Base-by-base conservation (phyloP, 1,284 basidiomycete genomes). In the Porogramme epimiltina region DNA sequence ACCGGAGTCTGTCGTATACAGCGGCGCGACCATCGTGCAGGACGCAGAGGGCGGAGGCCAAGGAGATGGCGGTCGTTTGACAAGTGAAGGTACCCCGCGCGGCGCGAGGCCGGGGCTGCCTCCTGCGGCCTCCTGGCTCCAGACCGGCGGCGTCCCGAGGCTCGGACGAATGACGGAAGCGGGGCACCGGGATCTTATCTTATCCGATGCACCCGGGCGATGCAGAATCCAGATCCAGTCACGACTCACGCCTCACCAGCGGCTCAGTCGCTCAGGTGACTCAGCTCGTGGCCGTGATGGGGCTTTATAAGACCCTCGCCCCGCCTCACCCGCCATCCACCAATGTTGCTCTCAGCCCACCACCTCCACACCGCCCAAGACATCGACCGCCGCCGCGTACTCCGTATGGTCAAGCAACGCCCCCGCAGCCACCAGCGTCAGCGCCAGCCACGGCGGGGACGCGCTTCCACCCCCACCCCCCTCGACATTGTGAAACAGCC, bases 1-100 rank as follows among this genome's bases (percentile, higher is more conserved):
- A 34, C 89, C 88, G 45, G 87, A 90, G 26, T 74, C 89, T 11
- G 93, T 95, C 8, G 83, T 92, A 68, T 94, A 95, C 33, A 95
- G 72, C 4, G 92, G 93, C 24, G 91, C 92, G 15, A 89, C 91
- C 92, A 95, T 94, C 44, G 28, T 41, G 33, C 25, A 33, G 8
- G 45, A 51, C 10, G 20, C 4, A 18, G 15, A n/a, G n/a, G n/a
- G n/a, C 20, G 28, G 25, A 44, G 34, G 16, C n/a, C 19, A 19
- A 18, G 18, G 26, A 20, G 52, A 47, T 42, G n/a, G 48, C 33
- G 31, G 37, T 42, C 23, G 38, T 26, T 39, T 31, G 37, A 44
- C 28, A 19, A 36, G 45, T n/a, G n/a, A n/a, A n/a, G n/a, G n/a
- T n/a, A 31, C 18, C 11, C 25, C 33, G 39, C 42, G 6, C 22